phyloP scores from a whole-genome alignment of 179 eudicot genomes.

The Silene noctiflora region DNA sequence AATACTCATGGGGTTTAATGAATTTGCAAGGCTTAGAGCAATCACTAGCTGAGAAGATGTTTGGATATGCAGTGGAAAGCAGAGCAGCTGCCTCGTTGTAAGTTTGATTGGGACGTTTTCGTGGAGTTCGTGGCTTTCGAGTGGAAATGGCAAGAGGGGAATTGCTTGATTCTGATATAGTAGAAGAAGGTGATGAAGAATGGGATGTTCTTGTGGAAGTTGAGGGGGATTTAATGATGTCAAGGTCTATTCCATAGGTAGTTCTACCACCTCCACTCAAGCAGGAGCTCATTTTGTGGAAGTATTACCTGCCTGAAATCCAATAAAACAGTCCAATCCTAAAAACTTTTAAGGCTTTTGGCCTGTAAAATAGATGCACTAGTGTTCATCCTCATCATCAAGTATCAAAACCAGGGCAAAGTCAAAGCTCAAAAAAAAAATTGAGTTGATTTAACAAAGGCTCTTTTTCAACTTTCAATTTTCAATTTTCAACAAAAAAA shows the following conservation, averaged over 20 bases:
- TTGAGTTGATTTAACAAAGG: background rate
- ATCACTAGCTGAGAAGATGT: constrained; percentile 63
- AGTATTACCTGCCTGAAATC: background rate
- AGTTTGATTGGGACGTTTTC: constrained; percentile 89
- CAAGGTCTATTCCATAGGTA: constrained; percentile 41
- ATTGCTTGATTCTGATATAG: constrained; percentile 83
- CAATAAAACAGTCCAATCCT: constrained; percentile 16
- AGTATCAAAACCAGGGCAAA: constrained; percentile 7
- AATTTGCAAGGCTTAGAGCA: constrained; percentile 56
- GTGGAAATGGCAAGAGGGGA: constrained; percentile 63
- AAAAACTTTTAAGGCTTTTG: constrained; percentile 2
- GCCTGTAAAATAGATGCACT: background rate
- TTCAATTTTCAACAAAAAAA: constrained; percentile 5
- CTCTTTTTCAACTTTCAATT: constrained; percentile 8
- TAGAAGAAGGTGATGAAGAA: constrained; percentile 74
- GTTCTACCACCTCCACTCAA: constrained; percentile 40
- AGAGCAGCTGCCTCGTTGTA: constrained; percentile 93
- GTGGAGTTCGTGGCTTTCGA: constrained; percentile 79
- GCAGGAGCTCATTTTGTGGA: constrained; percentile 38
- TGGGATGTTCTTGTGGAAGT: constrained; percentile 49
- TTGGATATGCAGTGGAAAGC: constrained; percentile 91
- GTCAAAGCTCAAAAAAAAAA: constrained; percentile 10
- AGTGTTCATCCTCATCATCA: constrained; percentile 21
- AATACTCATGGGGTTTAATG: constrained; percentile 44
- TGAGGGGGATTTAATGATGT: constrained; percentile 45